These are phyloP conservation scores for Lachnellula subtilissima DNA, from an alignment of 2,329 filamentous ascomycete species.

Conservation along the genomic window DNA sequence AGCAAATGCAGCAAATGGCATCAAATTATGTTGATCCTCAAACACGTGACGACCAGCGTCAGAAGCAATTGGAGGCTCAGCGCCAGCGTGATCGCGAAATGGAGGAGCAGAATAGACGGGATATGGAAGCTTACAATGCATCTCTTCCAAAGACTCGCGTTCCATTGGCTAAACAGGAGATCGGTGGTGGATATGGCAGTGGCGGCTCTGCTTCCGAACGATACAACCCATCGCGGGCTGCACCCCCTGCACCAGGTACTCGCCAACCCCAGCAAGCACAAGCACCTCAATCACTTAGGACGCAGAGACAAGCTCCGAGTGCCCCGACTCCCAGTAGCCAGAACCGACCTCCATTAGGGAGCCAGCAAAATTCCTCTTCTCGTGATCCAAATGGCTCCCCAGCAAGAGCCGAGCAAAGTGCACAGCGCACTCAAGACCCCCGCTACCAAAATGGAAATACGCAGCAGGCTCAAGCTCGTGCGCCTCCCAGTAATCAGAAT, in stretches of 20 bases:
- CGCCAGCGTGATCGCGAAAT: constrained; percentile 49
- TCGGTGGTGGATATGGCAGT: constrained; percentile 54
- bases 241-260: constrained; percentile 67
- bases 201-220: constrained; percentile 46
- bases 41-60: constrained; percentile 48
- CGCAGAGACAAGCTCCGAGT: constrained; percentile 79
- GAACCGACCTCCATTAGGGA: constrained; percentile 42
- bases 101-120: constrained; percentile 65
- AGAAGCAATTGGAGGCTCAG: constrained; percentile 57
- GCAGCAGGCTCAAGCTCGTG: constrained; percentile 34
- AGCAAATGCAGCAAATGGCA: constrained; percentile 54
- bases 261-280: constrained; percentile 50
- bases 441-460: constrained; percentile 37
- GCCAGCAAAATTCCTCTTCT: constrained; percentile 48
- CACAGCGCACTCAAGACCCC: constrained; percentile 26
- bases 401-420: constrained; percentile 42
- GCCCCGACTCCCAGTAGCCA: constrained; percentile 49
- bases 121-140: constrained; percentile 85
- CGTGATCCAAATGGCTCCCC: constrained; percentile 31
- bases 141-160: constrained; percentile 77
- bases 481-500: constrained; percentile 43
- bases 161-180: constrained; percentile 82
- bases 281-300: constrained; percentile 50
- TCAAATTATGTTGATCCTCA: constrained; percentile 50
- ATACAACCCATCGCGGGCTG: constrained; percentile 81